Base-by-base conservation (phyloP, 805 yeast species). In the Dipodascopsis uninucleata region DNA sequence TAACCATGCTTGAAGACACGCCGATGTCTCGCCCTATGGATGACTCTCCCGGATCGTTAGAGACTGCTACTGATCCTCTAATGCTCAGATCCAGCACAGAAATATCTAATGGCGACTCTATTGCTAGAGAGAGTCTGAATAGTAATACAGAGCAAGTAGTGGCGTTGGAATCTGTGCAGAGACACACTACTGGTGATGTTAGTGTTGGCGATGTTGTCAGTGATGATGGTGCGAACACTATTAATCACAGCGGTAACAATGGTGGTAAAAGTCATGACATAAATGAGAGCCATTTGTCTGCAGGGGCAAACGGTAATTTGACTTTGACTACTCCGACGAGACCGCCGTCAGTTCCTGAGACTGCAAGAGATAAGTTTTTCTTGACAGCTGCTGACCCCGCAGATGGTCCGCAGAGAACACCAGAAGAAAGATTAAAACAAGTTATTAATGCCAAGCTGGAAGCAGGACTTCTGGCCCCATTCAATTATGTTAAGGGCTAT, bases 331-430 rank as follows among this genome's bases (percentile, higher is more conserved):
- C 47, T 25, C 34, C 35, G 10, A 25, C 41, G 16, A 23, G 20
- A 33, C 41, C 36, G 12, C 17, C 28, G 5, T 44, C 28, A n/a
- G 29, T 28, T 53, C 55, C 41, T 34, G 90, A 85, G 44, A 80
- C 93, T 1, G 95, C 96, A 1, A 75, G 87, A 53, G 97, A 89
- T 61, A 88, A 88, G 64, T 90, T 90, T 66, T 89, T 90, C 68
- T 68, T 90, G 38, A 90, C 97, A 0, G 97, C 97, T 0, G 97
- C 97, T 0, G 97, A 90, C 62, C 97, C 97, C 4, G 85, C 96
- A 0, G 86, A 90, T 2, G 56, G 55, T 7, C 57, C 58, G 3
- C 96, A 87, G 54, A 82, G 85, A 28, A 85, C 95, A 0, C 96
- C 97, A 0, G 97, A 89, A 60, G 97, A 88, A 61, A 74, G 97